Percentiles rank a stretch among this genome's conserved stretches.
Conservation (phyloP, 768 basidiomycete species). For the Mycena belliarum region DNA sequence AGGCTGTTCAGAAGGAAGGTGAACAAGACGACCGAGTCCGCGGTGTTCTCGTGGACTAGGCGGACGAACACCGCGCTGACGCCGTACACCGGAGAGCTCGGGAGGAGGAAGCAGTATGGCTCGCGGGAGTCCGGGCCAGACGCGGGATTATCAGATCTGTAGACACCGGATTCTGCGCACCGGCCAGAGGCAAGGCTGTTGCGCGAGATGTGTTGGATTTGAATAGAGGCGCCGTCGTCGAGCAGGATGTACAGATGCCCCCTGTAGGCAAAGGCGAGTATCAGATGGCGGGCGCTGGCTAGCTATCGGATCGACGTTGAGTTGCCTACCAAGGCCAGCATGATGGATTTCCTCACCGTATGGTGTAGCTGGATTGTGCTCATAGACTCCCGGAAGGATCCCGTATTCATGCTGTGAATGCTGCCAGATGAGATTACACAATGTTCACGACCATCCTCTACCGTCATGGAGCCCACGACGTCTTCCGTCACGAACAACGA, state of each 20-base stretch:
- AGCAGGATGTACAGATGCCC: constrained; percentile 14
- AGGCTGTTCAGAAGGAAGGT: constrained; percentile 8
- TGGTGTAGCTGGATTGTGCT: background rate
- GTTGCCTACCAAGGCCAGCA: background rate
- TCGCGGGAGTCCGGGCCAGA: background rate
- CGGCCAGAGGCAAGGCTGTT: constrained; percentile 5
- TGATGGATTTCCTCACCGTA: background rate
- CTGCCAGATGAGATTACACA: background rate
- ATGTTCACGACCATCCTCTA: background rate
- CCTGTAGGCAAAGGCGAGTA: background rate
- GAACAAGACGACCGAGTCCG: background rate
- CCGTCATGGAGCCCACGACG: background rate
- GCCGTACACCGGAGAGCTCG: constrained; percentile 13
- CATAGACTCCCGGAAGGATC: background rate
- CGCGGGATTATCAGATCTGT: background rate
- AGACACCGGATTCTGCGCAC: background rate
- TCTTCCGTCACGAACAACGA: constrained; percentile 11
- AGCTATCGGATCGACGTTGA: background rate
- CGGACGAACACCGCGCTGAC: constrained; percentile 11
- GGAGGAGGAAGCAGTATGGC: constrained; percentile 2
- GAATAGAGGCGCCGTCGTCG: constrained; percentile 8
- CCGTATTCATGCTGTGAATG: background rate
- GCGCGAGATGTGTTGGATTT: constrained; percentile 17
- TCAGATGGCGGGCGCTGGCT: background rate
- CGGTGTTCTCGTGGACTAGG: background rate